phyloP scores from a whole-genome alignment of 768 basidiomycete genomes.

The Hypholoma fasciculare region DNA sequence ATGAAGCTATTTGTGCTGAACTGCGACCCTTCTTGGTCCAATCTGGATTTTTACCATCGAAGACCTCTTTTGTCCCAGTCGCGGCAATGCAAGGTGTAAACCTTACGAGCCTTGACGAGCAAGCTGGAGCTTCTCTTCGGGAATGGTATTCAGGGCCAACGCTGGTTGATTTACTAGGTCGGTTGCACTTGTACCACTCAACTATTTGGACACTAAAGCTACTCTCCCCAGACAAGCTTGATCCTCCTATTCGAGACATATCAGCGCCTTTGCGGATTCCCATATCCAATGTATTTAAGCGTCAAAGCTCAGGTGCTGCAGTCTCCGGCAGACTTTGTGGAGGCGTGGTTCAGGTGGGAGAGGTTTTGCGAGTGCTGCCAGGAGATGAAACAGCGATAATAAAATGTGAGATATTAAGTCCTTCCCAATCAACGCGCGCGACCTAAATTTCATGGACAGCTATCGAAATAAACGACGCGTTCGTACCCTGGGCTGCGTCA shows the following conservation, averaged over 20 bases:
- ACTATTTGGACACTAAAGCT: neutral
- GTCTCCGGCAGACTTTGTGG: slow-evolving; percentile 84
- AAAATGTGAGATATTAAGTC: slow-evolving; percentile 43
- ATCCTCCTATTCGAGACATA: slow-evolving; percentile 80
- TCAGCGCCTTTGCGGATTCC: slow-evolving; percentile 80
- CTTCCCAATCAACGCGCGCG: too few relatives aligned
- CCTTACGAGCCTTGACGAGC: slow-evolving; percentile 51
- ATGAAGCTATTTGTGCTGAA: slow-evolving; percentile 76
- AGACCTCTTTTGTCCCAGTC: slow-evolving; percentile 84
- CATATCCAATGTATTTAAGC: slow-evolving; percentile 94
- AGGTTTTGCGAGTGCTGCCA: slow-evolving; percentile 81
- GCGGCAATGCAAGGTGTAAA: slow-evolving; percentile 92
- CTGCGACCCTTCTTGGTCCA: slow-evolving; percentile 83
- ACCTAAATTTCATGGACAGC: slow-evolving; percentile 42
- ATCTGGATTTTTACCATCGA: slow-evolving; percentile 80
- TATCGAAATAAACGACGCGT: slow-evolving; percentile 81
- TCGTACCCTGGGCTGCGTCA: slow-evolving; percentile 84
- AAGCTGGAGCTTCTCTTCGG: slow-evolving; percentile 46
- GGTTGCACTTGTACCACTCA: neutral
- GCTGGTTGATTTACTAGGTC: slow-evolving; percentile 82
- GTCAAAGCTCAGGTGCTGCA: slow-evolving; percentile 73
- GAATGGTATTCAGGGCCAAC: slow-evolving; percentile 89
- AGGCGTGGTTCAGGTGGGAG: slow-evolving; percentile 91
- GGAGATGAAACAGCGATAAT: slow-evolving; percentile 90
- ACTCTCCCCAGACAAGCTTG: slow-evolving; percentile 56